A percentile compares a stretch with the other conserved stretches of the same genome.
phyloP scores from a whole-genome alignment of 176 grass and related monocot genomes.

The Musa schizocarpa region DNA sequence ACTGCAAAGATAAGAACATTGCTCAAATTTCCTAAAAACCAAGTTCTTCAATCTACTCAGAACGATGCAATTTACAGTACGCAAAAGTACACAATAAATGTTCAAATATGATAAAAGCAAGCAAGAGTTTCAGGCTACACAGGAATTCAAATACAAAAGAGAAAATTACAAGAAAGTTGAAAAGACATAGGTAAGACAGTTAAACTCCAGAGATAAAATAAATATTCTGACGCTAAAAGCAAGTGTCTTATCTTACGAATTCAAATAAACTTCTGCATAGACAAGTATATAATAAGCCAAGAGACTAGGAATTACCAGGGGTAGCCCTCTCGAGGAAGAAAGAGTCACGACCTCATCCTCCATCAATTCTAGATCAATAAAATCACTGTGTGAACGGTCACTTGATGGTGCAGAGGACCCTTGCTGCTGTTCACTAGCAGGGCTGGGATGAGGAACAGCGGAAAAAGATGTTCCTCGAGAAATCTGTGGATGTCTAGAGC shows the following conservation, averaged over 20 bases:
- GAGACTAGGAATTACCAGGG: neutral
- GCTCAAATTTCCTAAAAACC: no score
- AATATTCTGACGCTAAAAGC: no score
- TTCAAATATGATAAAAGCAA: no score
- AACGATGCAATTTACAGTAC: no score
- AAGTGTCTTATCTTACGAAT: neutral
- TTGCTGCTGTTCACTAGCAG: neutral
- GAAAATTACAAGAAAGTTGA: no score
- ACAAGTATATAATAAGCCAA: neutral
- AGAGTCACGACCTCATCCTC: constrained; percentile 1
- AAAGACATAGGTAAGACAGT: no score
- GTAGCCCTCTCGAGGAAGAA: neutral
- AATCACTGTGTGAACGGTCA: neutral
- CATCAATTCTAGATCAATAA: neutral
- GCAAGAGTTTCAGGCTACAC: no score
- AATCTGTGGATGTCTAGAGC: neutral
- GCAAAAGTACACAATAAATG: no score
- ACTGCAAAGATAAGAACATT: no score
- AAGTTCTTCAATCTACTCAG: no score
- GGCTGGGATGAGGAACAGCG: neutral
- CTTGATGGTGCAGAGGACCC: neutral
- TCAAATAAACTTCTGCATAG: neutral
- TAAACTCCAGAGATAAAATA: no score
- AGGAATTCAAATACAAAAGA: no score
- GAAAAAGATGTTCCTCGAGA: neutral